Conservation (phyloP, 768 basidiomycete species). For the Peribolospora baueri region DNA sequence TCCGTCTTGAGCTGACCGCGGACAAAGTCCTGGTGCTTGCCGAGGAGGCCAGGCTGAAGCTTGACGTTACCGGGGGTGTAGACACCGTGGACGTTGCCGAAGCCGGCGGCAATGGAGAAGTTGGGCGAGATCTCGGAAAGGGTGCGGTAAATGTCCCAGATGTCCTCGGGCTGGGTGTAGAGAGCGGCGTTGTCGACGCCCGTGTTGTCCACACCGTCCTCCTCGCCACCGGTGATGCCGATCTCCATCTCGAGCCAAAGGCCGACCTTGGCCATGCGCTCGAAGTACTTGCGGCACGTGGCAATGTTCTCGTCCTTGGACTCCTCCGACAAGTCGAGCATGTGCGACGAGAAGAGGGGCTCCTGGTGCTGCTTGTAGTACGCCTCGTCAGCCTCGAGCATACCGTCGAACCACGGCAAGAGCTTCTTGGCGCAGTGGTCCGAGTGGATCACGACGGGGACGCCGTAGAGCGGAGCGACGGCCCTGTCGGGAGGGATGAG, state of each 20-base stretch:
- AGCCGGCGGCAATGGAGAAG: conserved; percentile 94
- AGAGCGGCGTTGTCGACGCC: conserved; percentile 73
- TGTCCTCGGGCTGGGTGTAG: conserved; percentile 94
- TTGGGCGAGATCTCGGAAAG: conserved; percentile 61
- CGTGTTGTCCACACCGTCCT: conserved; percentile 97
- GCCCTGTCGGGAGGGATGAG: background rate
- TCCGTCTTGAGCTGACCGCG: conserved; percentile 39
- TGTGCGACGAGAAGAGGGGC: conserved; percentile 77
- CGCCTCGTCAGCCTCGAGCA: conserved; percentile 85
- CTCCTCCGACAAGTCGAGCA: conserved; percentile 87
- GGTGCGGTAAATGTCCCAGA: conserved; percentile 74
- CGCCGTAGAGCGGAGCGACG: conserved; percentile 18
- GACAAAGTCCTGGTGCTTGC: conserved; percentile 65
- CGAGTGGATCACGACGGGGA: conserved; percentile 88
- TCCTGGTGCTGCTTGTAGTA: conserved; percentile 76
- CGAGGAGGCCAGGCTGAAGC: conserved; percentile 70
- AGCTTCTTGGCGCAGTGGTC: conserved; percentile 98
- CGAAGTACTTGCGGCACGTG: conserved; percentile 79
- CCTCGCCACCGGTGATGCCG: conserved; percentile 97
- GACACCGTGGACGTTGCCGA: conserved; percentile 97
- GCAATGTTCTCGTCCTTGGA: conserved; percentile 69
- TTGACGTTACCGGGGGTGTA: conserved; percentile 98
- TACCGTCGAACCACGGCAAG: conserved; percentile 92
- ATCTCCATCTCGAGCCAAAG: conserved; percentile 99
- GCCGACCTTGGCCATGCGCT: conserved; percentile 73